Conservation (phyloP, 1,284 basidiomycete genomes). For the Cutaneotrichosporon daszewskae region DNA sequence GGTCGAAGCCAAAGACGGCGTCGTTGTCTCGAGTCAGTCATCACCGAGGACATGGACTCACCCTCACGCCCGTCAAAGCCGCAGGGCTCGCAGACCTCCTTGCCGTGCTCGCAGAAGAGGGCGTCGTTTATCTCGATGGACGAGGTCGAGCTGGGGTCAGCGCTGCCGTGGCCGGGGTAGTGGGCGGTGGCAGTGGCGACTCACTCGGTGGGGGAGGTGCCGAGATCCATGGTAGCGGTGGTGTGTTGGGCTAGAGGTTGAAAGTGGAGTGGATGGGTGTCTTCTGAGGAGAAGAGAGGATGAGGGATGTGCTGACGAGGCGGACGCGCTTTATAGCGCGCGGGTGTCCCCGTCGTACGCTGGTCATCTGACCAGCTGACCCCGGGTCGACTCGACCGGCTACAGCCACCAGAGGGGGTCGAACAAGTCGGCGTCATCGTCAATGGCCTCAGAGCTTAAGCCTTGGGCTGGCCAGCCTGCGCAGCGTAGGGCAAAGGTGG, state of each 20-base stretch:
- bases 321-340: no score
- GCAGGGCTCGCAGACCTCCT: conserved; percentile 43
- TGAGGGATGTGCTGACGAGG: no score
- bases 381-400: no score
- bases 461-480: no score
- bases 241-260: not conserved
- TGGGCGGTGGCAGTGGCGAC: conserved; percentile 9
- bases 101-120: conserved; percentile 48
- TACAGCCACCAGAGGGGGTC: no score
- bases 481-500: no score
- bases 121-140: conserved; percentile 48
- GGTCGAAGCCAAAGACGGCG: conserved; percentile 45
- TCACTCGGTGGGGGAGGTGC: conserved; percentile 43
- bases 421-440: no score
- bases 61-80: conserved; percentile 23
- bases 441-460: no score
- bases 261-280: no score
- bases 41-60: conserved; percentile 4
- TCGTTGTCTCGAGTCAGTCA: conserved; percentile 39
- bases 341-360: no score
- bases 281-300: no score
- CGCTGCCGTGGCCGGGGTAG: not conserved
- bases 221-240: conserved; percentile 27
- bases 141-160: conserved; percentile 21
- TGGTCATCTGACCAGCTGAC: no score